Evolutionary conservation across 2,329 filamentous ascomycete species (phyloP).

Genomic region (Hypoxylon sp.): DNA sequence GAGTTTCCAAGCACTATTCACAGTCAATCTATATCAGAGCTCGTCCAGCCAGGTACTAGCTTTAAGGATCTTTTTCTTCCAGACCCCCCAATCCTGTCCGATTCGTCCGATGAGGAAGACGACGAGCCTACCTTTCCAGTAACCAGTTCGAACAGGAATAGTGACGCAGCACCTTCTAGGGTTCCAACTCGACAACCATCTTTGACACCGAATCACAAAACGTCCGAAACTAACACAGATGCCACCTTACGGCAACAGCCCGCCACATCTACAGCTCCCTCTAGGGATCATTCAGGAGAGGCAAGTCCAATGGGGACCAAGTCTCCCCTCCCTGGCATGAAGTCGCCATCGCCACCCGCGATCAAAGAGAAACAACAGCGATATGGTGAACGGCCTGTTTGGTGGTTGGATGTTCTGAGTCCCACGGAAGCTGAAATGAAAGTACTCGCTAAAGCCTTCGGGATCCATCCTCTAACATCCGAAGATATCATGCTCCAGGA

Average conservation of each 20-base stretch:
- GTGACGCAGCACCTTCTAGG: conserved; percentile 59
- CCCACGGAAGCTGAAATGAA: conserved; percentile 98
- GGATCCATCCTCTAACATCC: conserved; percentile 93
- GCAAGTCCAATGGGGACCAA: conserved; percentile 45
- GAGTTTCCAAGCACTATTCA: conserved; percentile 97
- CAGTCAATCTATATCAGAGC: conserved; percentile 92
- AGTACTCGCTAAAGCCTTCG: conserved; percentile 90
- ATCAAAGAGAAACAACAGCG: conserved; percentile 56
- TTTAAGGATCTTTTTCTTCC: conserved; percentile 94
- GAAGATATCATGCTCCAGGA: conserved; percentile 99
- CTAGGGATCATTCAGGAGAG: conserved; percentile 45
- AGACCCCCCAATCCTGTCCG: conserved; percentile 81
- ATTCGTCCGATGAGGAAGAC: conserved; percentile 79
- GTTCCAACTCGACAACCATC: conserved; percentile 64
- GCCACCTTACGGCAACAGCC: conserved; percentile 36
- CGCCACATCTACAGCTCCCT: conserved; percentile 36
- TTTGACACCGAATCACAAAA: conserved; percentile 52
- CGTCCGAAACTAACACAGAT: conserved; percentile 38
- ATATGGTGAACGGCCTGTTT: conserved; percentile 89
- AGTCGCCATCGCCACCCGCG: conserved; percentile 48
- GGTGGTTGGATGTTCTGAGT: conserved; percentile 94
- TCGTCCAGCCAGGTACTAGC: conserved; percentile 85
- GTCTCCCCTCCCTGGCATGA: conserved; percentile 45
- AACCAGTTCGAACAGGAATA: conserved; percentile 54
- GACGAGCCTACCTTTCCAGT: conserved; percentile 59